phyloP scores from a whole-genome alignment of 768 basidiomycete genomes.

The Leccinum imitatum region DNA sequence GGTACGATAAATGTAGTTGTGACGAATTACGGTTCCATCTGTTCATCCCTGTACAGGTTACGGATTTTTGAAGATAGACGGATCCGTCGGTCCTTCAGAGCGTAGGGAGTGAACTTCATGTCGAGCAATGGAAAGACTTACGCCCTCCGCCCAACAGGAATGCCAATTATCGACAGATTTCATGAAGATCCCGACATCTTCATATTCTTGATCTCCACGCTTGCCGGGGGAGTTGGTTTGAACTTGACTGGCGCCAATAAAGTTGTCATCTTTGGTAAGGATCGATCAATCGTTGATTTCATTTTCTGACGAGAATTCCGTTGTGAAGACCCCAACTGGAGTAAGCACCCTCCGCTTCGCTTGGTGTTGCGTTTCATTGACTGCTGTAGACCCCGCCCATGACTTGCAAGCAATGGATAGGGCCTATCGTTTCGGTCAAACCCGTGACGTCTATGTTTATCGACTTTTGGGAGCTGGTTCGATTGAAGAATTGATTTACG shows the following conservation, averaged over 20 bases:
- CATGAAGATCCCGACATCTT: slow-evolving; percentile 71
- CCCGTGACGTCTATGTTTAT: slow-evolving; percentile 80
- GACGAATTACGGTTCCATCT: not conserved
- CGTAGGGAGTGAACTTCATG: slow-evolving; percentile 45
- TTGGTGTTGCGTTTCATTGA: not conserved
- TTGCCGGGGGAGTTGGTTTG: slow-evolving; percentile 89
- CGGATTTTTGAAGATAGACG: slow-evolving; percentile 75
- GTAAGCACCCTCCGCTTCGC: slow-evolving; percentile 48
- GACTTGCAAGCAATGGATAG: slow-evolving; percentile 92
- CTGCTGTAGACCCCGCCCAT: slow-evolving; percentile 83
- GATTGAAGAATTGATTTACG: slow-evolving; percentile 85
- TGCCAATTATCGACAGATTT: slow-evolving; percentile 85
- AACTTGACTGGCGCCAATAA: slow-evolving; percentile 93
- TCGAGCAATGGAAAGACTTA: slow-evolving; percentile 2
- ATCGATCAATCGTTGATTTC: slow-evolving; percentile 1
- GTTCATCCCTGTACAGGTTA: slow-evolving; percentile 38
- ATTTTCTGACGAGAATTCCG: not conserved
- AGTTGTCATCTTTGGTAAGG: slow-evolving; percentile 84
- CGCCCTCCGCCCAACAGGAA: slow-evolving; percentile 45
- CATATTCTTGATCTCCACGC: slow-evolving; percentile 85
- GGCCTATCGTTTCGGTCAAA: slow-evolving; percentile 85
- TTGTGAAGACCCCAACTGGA: slow-evolving; percentile 86
- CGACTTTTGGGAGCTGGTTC: slow-evolving; percentile 85
- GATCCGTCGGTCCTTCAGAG: slow-evolving; percentile 63
- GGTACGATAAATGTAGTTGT: slow-evolving; percentile 34